Percentiles rank a stretch among this genome's conserved stretches.
Evolutionary conservation across 176 grass and related monocot genomes (phyloP).

Genomic region (Cenchrus purpureus): DNA sequence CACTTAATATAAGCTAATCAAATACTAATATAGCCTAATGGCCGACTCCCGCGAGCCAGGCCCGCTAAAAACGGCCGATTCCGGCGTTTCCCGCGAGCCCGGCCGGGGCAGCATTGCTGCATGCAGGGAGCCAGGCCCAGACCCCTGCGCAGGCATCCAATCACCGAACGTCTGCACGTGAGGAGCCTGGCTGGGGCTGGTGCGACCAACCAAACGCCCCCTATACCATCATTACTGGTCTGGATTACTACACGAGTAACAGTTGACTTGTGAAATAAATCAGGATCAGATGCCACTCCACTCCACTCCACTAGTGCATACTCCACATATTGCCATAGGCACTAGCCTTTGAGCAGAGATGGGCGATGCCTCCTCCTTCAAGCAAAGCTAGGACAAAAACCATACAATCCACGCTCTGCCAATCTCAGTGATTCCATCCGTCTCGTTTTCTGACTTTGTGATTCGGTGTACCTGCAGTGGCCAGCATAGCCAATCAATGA

Average conservation of each 20-base stretch:
- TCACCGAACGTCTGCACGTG: too few relatives aligned
- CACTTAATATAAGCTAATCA: too few relatives aligned
- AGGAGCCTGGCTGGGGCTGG: too few relatives aligned
- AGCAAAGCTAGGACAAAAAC: not conserved
- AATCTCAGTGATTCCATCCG: not conserved
- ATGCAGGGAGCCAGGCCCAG: too few relatives aligned
- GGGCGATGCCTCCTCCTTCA: not conserved
- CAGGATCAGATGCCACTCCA: not conserved
- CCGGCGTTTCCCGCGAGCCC: too few relatives aligned
- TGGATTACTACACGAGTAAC: not conserved
- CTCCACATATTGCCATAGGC: not conserved
- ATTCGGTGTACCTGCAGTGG: not conserved
- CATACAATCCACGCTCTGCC: not conserved
- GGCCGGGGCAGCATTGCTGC: too few relatives aligned
- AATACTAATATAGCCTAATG: too few relatives aligned
- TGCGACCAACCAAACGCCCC: too few relatives aligned
- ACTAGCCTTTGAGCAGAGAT: not conserved
- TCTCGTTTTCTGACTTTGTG: not conserved
- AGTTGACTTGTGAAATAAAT: conserved; percentile 14
- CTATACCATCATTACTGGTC: not conserved
- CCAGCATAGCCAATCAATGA: not conserved
- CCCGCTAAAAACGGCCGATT: too few relatives aligned
- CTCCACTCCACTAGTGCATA: not conserved
- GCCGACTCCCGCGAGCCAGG: too few relatives aligned
- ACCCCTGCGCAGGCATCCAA: too few relatives aligned